A percentile compares a stretch with the other conserved stretches of the same genome.
phyloP scores from a whole-genome alignment of 2,329 filamentous ascomycete species.

The Trichoderma sp. region DNA sequence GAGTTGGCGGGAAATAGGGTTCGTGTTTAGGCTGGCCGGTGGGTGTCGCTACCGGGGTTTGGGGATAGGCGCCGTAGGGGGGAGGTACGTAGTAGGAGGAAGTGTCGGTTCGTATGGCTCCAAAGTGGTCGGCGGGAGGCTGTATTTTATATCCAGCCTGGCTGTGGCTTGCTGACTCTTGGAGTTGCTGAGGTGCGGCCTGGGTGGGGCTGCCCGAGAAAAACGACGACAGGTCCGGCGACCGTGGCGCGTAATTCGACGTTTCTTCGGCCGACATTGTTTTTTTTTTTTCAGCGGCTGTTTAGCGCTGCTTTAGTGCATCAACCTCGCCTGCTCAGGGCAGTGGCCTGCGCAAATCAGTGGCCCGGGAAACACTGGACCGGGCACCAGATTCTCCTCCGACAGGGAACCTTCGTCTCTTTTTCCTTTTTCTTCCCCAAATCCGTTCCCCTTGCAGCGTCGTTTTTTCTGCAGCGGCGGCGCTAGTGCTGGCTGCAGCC shows the following conservation, averaged over 20 bases:
- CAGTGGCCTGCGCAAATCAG: slow-evolving; percentile 7
- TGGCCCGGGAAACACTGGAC: not conserved
- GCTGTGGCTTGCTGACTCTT: slow-evolving; percentile 32
- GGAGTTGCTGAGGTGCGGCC: slow-evolving; percentile 34
- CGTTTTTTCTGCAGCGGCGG: slow-evolving; percentile 1
- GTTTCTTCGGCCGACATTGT: slow-evolving; percentile 48
- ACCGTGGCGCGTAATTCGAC: slow-evolving; percentile 53
- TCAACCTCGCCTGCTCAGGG: slow-evolving; percentile 9
- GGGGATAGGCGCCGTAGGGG: slow-evolving; percentile 5
- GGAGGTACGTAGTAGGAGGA: slow-evolving; percentile 29
- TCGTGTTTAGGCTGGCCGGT: slow-evolving; percentile 23
- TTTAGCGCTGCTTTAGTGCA: slow-evolving; percentile 14
- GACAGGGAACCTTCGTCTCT: not conserved
- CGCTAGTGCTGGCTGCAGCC: not conserved
- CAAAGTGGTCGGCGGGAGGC: slow-evolving; percentile 29
- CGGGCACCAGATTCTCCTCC: not conserved
- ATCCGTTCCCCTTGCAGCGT: not conserved
- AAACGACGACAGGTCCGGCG: slow-evolving; percentile 58
- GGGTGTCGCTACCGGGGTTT: slow-evolving; percentile 13
- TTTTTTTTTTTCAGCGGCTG: slow-evolving; percentile 17
- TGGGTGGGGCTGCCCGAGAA: slow-evolving; percentile 42
- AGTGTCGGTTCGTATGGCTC: slow-evolving; percentile 23
- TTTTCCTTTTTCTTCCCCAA: slow-evolving; percentile 1
- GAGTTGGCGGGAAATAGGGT: slow-evolving; percentile 23
- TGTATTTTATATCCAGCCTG: slow-evolving; percentile 33